Base-by-base conservation (phyloP, 1,284 basidiomycete genomes). In the Singerocomus rubriflavus region DNA sequence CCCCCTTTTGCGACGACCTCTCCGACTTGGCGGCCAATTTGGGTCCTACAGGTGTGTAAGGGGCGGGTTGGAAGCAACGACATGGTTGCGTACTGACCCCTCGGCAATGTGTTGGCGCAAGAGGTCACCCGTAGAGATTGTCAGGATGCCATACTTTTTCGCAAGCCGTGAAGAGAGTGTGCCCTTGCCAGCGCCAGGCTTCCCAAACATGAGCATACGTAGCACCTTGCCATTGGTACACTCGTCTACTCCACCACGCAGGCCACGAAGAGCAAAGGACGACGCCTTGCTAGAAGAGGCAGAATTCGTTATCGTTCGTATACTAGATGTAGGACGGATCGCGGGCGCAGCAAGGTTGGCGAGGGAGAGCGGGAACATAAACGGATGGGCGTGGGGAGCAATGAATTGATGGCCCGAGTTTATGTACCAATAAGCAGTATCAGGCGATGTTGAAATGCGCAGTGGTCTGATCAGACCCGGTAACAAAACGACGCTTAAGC, bases 181-280 rank as follows among this genome's bases (percentile, higher is more conserved):
- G 30, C 91, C 91, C 70, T 88, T 90, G 44, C 88, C 86, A 36
- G 85, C 80, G 29, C 85, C 88, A 4, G 88, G 88, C 68, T 91
- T 91, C 11, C 88, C 88, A 63, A 91, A 90, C 78, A 91, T 84
- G 52, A 91, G 72, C 84, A 91, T 87, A 34, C 88, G 79, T 42
- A 89, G 70, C 41, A 77, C 64, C 51, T 72, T 73, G 37, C 65
- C 60, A 65, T 69, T 65, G 45, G 68, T 60, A 14, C 65, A 67
- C 13, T 71, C 70, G 9, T 67, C 50, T 55, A 62, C 61, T 32
- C 68, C 68, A 27, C 68, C 55, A 33, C 74, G 72, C 3, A 69
- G 52, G 48, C 64, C 67, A 55, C 75, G 78, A 31, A 83, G 73
- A 43, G 74, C 76, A 62, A 83, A 79, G 7, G 82, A 74, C 5